Evolutionary conservation across 1,139 yeast genomes (phyloP), one percentile per base, ranked within the genome.

Genomic region (Taphrina pruni): DNA sequence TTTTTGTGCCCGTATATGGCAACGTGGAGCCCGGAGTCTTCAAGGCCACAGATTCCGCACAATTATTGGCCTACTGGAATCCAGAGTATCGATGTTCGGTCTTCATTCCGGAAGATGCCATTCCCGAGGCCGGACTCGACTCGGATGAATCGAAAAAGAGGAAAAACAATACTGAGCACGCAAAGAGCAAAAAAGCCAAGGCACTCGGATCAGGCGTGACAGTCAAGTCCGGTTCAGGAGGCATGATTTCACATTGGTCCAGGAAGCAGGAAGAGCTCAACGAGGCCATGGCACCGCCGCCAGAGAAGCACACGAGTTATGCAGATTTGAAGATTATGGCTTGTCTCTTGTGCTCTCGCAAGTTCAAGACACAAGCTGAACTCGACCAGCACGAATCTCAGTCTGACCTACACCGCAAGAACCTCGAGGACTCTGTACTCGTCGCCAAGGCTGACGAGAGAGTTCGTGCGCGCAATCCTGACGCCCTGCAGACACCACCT

Each of bases 341-440:
- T 8, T 73, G 74, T 39, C 64, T 73, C n/a, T 71, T 73, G n/a
- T 73, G 74, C 50, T 62, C 68, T 20, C 73, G 74, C 56, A 72
- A 70, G 56, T 73, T 73, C 61, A 52, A 60, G 36, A 70, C 71
- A 9, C 62, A 60, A 36, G 73, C 70, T 41, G 54, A 65, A 36
- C 69, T 73, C 60, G 65, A 67, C 48, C 66, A 54, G 45, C 74
- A 73, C 57, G 72, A 72, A 35, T 65, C 72, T 17, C 51, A 71
- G 50, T 73, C 74, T 5, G 62, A 32, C 12, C 60, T 73, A 41
- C 74, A 73, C 48, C 46, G 50, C 46, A 56, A 39, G 17, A 56
- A 56, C 20, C 50, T 56, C 11, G 50, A 14, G 9, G 17, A 56
- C 17, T 39, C 60, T 1, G 36, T 17, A 17, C 46, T 56, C 17